These are phyloP conservation scores for Nicotiana otophora DNA, from an alignment of 257 asterid species.

Conservation along the genomic window DNA sequence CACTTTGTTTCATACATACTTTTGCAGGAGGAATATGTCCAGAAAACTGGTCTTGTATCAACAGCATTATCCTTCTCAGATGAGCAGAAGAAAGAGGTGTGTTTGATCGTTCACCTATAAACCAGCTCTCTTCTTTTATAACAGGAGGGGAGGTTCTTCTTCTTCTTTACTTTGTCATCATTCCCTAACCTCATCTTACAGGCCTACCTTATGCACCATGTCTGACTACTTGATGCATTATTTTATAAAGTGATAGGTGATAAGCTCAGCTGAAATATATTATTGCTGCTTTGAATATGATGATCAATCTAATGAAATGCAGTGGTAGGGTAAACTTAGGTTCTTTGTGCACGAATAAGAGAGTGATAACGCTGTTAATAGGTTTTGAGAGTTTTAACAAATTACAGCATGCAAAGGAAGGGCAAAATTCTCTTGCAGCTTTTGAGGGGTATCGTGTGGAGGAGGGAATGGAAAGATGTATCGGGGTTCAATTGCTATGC, in stretches of 20 bases:
- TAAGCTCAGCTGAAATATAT: not conserved
- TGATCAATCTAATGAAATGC: not conserved
- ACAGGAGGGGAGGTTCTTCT: not conserved
- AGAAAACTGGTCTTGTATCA: constrained; percentile 88
- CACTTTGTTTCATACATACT: constrained; percentile 1
- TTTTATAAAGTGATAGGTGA: not conserved
- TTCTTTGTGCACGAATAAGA: not conserved
- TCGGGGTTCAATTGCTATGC: not conserved
- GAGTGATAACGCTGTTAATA: not conserved
- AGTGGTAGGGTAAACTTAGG: not conserved
- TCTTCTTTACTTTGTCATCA: not conserved
- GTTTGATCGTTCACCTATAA: constrained; percentile 9
- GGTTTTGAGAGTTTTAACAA: not conserved
- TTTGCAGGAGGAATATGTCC: constrained; percentile 87
- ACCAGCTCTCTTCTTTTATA: not conserved
- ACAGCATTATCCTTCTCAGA: constrained; percentile 68
- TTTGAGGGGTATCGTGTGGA: not conserved
- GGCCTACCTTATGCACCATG: not conserved
- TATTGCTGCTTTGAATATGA: not conserved
- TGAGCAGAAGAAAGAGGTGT: constrained; percentile 89
- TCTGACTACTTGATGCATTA: not conserved
- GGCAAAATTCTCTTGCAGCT: not conserved
- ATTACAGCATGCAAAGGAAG: not conserved
- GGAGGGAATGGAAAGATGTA: not conserved
- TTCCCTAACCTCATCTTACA: not conserved